These are phyloP conservation scores for Candida labiduridarum DNA, from an alignment of 1,139 yeast species.

Conservation along the genomic window DNA sequence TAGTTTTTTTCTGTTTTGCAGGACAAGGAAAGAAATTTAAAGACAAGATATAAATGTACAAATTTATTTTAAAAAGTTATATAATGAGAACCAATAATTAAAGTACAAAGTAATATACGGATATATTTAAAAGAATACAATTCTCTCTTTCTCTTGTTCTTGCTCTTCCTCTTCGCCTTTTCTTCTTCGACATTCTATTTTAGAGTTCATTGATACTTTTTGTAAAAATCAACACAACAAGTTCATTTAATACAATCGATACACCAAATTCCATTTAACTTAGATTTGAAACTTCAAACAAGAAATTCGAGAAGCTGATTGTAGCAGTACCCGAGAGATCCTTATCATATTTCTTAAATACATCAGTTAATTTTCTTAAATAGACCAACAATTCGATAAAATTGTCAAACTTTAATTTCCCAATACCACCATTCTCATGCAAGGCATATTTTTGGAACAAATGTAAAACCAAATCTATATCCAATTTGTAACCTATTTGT, in stretches of 20 bases:
- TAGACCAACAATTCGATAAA: constrained; percentile 82
- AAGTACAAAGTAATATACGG: neutral
- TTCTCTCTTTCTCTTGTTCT: neutral
- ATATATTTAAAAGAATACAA: neutral
- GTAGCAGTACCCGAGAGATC: constrained; percentile 80
- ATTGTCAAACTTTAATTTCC: constrained; percentile 74
- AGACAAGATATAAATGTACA: neutral
- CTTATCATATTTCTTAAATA: constrained; percentile 74
- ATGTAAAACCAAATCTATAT: constrained; percentile 62
- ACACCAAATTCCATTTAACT: constrained; percentile 1
- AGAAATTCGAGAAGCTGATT: constrained; percentile 75
- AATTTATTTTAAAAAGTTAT: neutral
- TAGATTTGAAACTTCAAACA: constrained; percentile 59
- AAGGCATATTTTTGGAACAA: constrained; percentile 61
- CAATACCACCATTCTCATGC: constrained; percentile 41
- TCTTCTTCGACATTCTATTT: no score
- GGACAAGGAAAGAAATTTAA: neutral
- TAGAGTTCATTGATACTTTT: neutral
- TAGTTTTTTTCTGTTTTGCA: constrained; percentile 25
- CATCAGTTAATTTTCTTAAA: constrained; percentile 74
- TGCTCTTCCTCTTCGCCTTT: neutral
- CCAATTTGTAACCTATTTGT: constrained; percentile 70
- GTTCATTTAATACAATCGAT: no score
- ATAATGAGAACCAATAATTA: neutral
- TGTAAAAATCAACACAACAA: no score